Conservation (phyloP, 202 grass and related monocot species). For the Miscanthus sacchariflorus region DNA sequence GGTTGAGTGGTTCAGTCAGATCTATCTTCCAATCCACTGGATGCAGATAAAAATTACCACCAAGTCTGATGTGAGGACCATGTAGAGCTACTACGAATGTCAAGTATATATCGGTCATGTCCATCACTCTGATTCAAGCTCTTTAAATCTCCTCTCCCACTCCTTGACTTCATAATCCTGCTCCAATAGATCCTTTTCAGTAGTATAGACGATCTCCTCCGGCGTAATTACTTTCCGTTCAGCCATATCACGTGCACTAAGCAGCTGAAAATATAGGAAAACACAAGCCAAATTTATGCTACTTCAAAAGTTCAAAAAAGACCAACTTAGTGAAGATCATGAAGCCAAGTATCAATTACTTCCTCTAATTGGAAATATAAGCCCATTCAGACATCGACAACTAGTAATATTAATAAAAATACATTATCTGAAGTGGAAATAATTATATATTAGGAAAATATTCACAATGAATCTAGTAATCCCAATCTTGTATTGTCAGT, state of each 20-base stretch:
- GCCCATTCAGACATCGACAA: neutral
- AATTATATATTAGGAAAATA: neutral
- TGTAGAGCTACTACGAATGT: slow-evolving; percentile 20
- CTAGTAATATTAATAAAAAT: neutral
- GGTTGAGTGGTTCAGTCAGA: slow-evolving; percentile 48
- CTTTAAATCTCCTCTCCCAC: slow-evolving; percentile 77
- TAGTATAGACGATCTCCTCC: slow-evolving; percentile 87
- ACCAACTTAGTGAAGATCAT: slow-evolving; percentile 14
- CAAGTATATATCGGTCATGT: slow-evolving; percentile 32
- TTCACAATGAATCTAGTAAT: neutral
- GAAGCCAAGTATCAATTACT: slow-evolving; percentile 27
- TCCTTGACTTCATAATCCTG: slow-evolving; percentile 95
- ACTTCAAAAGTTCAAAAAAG: slow-evolving; percentile 36
- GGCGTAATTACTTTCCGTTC: slow-evolving; percentile 70
- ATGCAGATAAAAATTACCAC: slow-evolving; percentile 30
- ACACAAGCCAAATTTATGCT: slow-evolving; percentile 30
- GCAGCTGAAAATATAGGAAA: slow-evolving; percentile 67
- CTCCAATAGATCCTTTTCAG: slow-evolving; percentile 73
- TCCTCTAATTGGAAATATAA: neutral
- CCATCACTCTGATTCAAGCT: slow-evolving; percentile 74
- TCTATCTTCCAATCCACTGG: slow-evolving; percentile 33
- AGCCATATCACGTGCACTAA: slow-evolving; percentile 93
- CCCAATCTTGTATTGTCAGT: neutral
- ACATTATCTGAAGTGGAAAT: neutral
- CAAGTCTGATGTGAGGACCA: slow-evolving; percentile 35